Base-by-base conservation (phyloP, 208 protist genomes). In the Leptomonas seymouri region DNA sequence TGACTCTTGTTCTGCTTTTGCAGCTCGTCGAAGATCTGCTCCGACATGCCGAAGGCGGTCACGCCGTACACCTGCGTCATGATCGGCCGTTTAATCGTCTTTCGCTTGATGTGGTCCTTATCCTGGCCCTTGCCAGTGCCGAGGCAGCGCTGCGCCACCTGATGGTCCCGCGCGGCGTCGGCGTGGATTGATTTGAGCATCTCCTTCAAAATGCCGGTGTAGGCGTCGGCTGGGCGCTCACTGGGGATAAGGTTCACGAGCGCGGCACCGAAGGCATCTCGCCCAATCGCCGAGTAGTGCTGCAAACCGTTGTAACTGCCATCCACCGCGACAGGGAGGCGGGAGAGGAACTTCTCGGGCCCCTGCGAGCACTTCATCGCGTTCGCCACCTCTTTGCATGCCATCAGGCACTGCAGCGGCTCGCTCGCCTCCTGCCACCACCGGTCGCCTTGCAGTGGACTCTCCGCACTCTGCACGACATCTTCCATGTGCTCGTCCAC, bases 11-110 rank as follows among this genome's bases (percentile, higher is more conserved):
- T 97, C 66, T 97, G 93, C 75, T 95, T 94, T 36, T 90, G 80
- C 18, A 97, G 82, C 82, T 97, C 90, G 55, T 90, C 83, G 18
- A 92, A 64, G 46, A 99, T 99, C 81, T 99, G 98, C 76, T 97
- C 81, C 5, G 91, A 86, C 80, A 98, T 99, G 53, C 98, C 98
- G 71, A 98, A 95, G 63, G 89, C 92, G 0, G 98, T 99, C 12
- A 99, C 98, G 63, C 98, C 98, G 82, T 98, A 98, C 27, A 98
- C 96, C 69, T 95, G 90, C 0, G 98, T 99, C 98, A 99, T 99
- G 67, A 99, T 99, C 31, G 98, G 98, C 57, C 99, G 97, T 89
- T 99, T 99, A 65, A 99, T 98, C 1, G 98, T 96, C 77, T 99
- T 99, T 30, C 98, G 91, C 51, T 90, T 94, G 63, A 99, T 92